Conservation (phyloP, 768 basidiomycete species). For the Macrolepiota fuliginosa region DNA sequence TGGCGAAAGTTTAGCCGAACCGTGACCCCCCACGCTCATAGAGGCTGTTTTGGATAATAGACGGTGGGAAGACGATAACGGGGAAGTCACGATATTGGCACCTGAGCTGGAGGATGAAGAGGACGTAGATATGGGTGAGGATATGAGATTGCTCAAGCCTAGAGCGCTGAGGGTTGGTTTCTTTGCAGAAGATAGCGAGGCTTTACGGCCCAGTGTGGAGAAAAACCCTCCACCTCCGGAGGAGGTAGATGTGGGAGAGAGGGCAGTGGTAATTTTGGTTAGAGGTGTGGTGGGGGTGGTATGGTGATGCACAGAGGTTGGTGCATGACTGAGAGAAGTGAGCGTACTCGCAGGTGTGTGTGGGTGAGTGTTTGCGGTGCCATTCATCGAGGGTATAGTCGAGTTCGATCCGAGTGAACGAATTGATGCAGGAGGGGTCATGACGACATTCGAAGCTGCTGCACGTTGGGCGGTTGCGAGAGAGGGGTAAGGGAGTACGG, state of each 20-base stretch:
- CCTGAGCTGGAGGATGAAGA: slow-evolving; percentile 16
- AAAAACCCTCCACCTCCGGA: slow-evolving; percentile 58
- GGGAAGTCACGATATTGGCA: background rate
- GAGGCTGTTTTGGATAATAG: slow-evolving; percentile 11
- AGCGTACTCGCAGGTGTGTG: slow-evolving; percentile 4
- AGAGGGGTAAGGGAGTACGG: slow-evolving; percentile 76
- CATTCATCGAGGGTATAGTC: slow-evolving; percentile 18
- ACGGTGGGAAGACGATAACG: slow-evolving; percentile 4
- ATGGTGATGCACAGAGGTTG: slow-evolving; percentile 2
- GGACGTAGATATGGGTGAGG: slow-evolving; percentile 20
- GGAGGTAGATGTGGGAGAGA: background rate
- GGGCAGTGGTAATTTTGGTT: background rate
- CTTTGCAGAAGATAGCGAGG: slow-evolving; percentile 40
- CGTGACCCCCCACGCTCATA: background rate
- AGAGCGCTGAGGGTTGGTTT: slow-evolving; percentile 5
- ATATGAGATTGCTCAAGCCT: slow-evolving; percentile 12
- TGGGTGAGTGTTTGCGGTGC: slow-evolving; percentile 29
- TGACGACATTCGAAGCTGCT: slow-evolving; percentile 30
- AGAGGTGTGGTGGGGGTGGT: background rate
- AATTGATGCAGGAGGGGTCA: slow-evolving; percentile 46
- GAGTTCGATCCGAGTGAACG: slow-evolving; percentile 45
- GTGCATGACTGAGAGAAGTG: background rate
- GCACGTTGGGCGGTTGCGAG: slow-evolving; percentile 42
- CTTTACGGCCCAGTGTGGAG: slow-evolving; percentile 69
- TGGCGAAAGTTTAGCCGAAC: background rate